Evolutionary conservation across 805 yeast species (phyloP).

Genomic region (Cyberlindnera veronae): DNA sequence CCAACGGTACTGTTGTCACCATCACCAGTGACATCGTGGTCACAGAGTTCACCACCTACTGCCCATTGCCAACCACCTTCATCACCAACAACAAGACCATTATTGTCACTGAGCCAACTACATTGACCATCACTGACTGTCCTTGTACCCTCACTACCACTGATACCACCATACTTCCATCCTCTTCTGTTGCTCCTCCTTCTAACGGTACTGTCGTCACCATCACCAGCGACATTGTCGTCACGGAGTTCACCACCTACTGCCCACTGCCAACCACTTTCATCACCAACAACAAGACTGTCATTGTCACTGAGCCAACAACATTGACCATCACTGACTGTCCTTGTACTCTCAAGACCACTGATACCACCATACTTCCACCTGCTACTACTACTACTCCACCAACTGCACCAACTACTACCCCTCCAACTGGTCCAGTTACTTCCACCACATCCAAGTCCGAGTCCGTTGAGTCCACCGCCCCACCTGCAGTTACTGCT

Average conservation of each 20-base stretch:
- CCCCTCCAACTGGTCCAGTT: slow-evolving; percentile 1
- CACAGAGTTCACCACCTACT: slow-evolving; percentile 68
- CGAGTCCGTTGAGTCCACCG: not conserved
- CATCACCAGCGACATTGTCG: slow-evolving; percentile 16
- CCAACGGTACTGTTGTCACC: slow-evolving; percentile 18
- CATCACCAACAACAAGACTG: slow-evolving; percentile 61
- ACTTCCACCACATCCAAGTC: not conserved
- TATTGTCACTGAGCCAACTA: slow-evolving; percentile 76
- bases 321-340: slow-evolving; percentile 84
- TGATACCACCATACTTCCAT: slow-evolving; percentile 8
- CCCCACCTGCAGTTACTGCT: not conserved
- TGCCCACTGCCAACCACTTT: slow-evolving; percentile 74
- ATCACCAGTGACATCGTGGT: slow-evolving; percentile 17
- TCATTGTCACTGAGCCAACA: slow-evolving; percentile 74
- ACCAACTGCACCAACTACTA: not conserved
- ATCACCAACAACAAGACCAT: slow-evolving; percentile 64
- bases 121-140: slow-evolving; percentile 81
- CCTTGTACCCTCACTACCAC: slow-evolving; percentile 66
- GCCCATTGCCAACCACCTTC: slow-evolving; percentile 71
- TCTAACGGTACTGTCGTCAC: slow-evolving; percentile 18
- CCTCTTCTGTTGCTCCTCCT: slow-evolving; percentile 14
- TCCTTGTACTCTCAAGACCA: slow-evolving; percentile 67
- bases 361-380: slow-evolving; percentile 6
- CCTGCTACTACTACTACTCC: not conserved
- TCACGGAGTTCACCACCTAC: slow-evolving; percentile 64